Base-by-base conservation (phyloP, 2,329 filamentous ascomycete species). In the Sclerotinia subarctica region DNA sequence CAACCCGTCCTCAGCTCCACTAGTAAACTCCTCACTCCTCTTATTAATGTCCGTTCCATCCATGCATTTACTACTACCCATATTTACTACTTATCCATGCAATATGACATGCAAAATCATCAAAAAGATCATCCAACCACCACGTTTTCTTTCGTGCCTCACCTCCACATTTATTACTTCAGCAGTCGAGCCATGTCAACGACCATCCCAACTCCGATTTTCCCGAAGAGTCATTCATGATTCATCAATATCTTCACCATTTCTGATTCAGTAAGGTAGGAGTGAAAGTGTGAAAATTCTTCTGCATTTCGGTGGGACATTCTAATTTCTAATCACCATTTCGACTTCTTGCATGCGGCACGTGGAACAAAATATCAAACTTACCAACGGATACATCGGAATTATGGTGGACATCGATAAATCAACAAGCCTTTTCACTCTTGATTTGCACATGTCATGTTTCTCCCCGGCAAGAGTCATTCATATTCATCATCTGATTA, bases 91-190 rank as follows among this genome's bases (percentile, higher is more conserved):
- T 42, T 60, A 47, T 49, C 26, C 32, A 57, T 57, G 26, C 24
- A 8, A 54, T 8, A 4, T 38, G 11, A 21, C 52, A 54, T 54
- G 52, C 52, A 13, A 26, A 21, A n/a, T 17, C 44, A 66, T 47
- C 11, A 42, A 58, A 38, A n/a, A 35, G 64, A 66, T 65, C 63
- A 29, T 49, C 42, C 63, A 65, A 57, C 52, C 63, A 49, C 26
- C 35, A 65, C 51, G 21, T 29, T 26, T 64, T 64, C 49, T 54
- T 44, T 64, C 47, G 32, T 44, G 44, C 38, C 26, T 42, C 42
- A 26, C 51, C 49, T 54, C 51, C 63, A 42, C 35, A 32, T 32
- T 44, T 47, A 35, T 26, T 44, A 38, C 51, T 24, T 35, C 58
- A 35, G 44, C 58, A 35, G 47, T 60, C 58, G 17, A 60, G 44